Evolutionary conservation across 192 early-diverging fungal species (phyloP), one percentile per base, ranked within the genome.

Genomic region (Rhizophagus clarus): DNA sequence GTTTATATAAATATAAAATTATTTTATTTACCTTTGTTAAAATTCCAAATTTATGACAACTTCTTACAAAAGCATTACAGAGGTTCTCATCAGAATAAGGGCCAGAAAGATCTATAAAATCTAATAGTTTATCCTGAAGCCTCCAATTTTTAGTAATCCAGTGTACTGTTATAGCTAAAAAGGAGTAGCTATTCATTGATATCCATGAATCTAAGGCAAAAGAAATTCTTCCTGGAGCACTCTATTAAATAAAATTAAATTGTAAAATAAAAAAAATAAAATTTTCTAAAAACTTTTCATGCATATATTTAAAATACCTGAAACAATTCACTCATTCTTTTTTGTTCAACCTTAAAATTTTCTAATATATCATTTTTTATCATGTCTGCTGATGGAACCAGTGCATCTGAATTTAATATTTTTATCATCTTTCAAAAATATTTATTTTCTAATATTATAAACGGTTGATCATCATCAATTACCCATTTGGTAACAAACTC

Each of bases 21-120:
- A 37, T 37, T 37, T 8, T 37, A 37, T 26, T 28, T 68, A 68
- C 28, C 66, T 68, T 68, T 26, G 20, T 12, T 40, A 71, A 45
- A 71, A 45, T 71, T 71, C 22, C 40, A 45, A 71, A 71, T 11
- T 71, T 0, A 37, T 17, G 32, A 71, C 34, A 71, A 40, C 69
- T 71, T 40, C 22, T 71, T 40, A 71, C 69, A 71, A 71, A 71
- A 26, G 34, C 32, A 71, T 71, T 40, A 40, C 69, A 71, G 4
- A 71, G 14, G n/a, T 71, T 71, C 17, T 32, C 32, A 40, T 5
- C 69, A 17, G 34, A 71, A 71, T 71, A 17, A 22, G 20, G 34
- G 45, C 22, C 34, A 71, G 9, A 40, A 71, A 71, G 32, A 71
- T 71, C 31, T 40, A 42, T 40, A 71, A 71, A 71, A 71, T 71